Evolutionary conservation across 768 basidiomycete genomes (phyloP).

Genomic region (Pluteus cervinus): DNA sequence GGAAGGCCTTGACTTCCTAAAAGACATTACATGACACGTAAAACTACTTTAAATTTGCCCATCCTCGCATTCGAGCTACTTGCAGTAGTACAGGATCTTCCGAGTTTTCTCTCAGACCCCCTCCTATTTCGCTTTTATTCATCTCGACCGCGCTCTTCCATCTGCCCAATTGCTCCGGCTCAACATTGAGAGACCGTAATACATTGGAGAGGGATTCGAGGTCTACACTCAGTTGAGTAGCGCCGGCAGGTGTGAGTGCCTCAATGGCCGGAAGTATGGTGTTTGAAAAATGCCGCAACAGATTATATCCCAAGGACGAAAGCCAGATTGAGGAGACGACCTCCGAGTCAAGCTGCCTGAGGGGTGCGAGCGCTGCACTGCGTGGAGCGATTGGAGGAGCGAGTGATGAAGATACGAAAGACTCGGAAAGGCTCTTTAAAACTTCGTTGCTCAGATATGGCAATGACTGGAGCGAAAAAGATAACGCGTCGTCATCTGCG

Average conservation of each 20-base stretch:
- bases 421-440: conserved; percentile 41
- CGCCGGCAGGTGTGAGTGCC: conserved; percentile 56
- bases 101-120: conserved; percentile 20
- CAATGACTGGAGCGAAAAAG: conserved; percentile 81
- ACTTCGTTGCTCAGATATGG: conserved; percentile 61
- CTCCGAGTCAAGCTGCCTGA: conserved; percentile 59
- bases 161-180: conserved; percentile 68
- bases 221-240: conserved; percentile 82
- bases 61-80: conserved; percentile 11
- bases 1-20: no score
- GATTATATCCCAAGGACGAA: conserved; percentile 77
- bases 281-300: conserved; percentile 67
- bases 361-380: conserved; percentile 31
- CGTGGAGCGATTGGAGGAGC: conserved; percentile 30
- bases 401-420: conserved; percentile 23
- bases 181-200: conserved; percentile 84
- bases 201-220: conserved; percentile 89
- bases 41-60: conserved; percentile 11
- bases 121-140: conserved; percentile 45
- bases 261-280: conserved; percentile 68
- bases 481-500: conserved; percentile 84
- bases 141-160: conserved; percentile 74
- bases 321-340: conserved; percentile 89
- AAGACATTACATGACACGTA: background rate
- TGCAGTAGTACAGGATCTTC: conserved; percentile 28